Base-by-base conservation (phyloP, 2,329 filamentous ascomycete genomes). In the Aspergillus texensis region DNA sequence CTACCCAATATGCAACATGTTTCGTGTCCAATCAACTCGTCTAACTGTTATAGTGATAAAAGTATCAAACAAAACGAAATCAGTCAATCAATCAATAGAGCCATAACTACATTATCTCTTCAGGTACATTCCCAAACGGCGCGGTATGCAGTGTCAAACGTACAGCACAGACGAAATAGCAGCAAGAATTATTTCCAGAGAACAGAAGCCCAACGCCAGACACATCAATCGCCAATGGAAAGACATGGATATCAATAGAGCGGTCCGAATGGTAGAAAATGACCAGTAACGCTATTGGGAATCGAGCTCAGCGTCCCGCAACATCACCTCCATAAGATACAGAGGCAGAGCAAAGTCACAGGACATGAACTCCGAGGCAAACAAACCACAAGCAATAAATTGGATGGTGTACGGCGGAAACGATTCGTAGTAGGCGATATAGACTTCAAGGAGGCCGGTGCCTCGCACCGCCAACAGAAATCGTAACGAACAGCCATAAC, bases 161-260 rank as follows among this genome's bases (percentile, higher is more conserved):
- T 55, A 55, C 52, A 55, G 52, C 32, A 55, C 32, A 41, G 34
- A 48, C 45, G 21, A 48, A 48, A 53, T 19, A 32, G 50, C 50
- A 34, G 30, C 28, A 53, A 53, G 39, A 60, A 60, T 60, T 62
- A 62, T 62, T 58, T 62, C 56, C 61, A 62, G 53, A 66, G 48
- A 71, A 67, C 43, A 68, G 28, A 69, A 72, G 53, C 71, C 72
- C 62, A 68, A 74, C 74, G 73, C 74, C 74, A 68, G 68, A 63
- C 57, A 63, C 63, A 66, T 67, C 71, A 71, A 67, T 75, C 71
- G 72, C 74, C 73, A 62, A 67, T 64, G 63, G 56, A 65, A 63
- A 63, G 64, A 74, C 68, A 72, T 72, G 75, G 74, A 76, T 77
- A 77, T 77, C 74, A 76, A 73, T 66, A 67, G 65, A 64, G 52